Base-by-base conservation (phyloP, 805 yeast genomes). In the Suhomyces kilbournensis region DNA sequence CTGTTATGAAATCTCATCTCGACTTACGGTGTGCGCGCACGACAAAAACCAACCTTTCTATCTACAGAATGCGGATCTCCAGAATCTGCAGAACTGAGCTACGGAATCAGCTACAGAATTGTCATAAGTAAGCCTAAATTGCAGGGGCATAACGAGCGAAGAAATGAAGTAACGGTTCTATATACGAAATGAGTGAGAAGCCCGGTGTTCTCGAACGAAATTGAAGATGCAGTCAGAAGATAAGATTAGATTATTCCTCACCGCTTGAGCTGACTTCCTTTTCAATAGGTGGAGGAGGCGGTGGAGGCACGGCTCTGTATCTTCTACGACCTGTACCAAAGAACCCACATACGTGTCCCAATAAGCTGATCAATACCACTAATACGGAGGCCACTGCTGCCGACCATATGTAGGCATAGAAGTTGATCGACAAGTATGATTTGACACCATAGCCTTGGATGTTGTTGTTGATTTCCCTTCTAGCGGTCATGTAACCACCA, bases 381-480 rank as follows among this genome's bases (percentile, higher is more conserved):
- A 49, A 30, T 35, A 57, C 47, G 2, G 58, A 54, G 1, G 83
- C 82, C 14, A 67, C 85, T 2, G 76, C 79, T 1, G 84, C 77
- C 12, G 82, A 82, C 94, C 93, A 88, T 7, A 82, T 70, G 45
- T 85, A 67, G 2, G 83, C 90, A 49, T 82, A 78, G 58, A 79
- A 85, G 48, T 70, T 67, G 17, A 71, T 69, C 32, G 82, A 79
- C 48, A 88, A 61, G 35, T 65, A 63, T 2, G 89, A 80, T 38
- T 67, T 64, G 46, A 85, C 76, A 14, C 96, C 96, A 59, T 74
- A 83, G 2, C 65, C 64, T 2, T 61, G 64, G 10, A 69, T 67
- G 32, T 72, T 69, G 32, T 81, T 69, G 59, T 85, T 82, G 70
- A 89, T 75, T 50, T 78, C 72, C 10, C 71, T 68, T 53, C 77